These are phyloP conservation scores for Hortiboletus flavorubellus DNA, from an alignment of 768 basidiomycete genomes.

Conservation along the genomic window DNA sequence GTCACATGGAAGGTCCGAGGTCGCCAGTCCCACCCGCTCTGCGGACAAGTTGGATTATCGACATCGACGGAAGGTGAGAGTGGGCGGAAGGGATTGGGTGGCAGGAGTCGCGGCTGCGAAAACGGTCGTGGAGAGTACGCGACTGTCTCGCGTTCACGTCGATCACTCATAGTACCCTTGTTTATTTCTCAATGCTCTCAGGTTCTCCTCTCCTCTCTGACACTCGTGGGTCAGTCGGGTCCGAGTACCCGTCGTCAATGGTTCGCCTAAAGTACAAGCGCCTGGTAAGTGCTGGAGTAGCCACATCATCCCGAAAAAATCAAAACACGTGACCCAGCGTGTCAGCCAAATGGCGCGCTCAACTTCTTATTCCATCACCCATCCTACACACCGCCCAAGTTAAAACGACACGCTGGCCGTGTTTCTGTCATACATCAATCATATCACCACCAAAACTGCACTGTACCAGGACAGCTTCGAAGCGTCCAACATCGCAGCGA, in stretches of 20 bases:
- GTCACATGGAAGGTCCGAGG: constrained; percentile 1
- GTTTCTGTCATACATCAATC: background rate
- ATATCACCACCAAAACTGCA: background rate
- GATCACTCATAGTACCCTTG: background rate
- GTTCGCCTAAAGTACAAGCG: no score
- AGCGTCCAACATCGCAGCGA: background rate
- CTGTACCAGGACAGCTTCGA: constrained; percentile 1
- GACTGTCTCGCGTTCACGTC: background rate
- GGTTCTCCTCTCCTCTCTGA: background rate
- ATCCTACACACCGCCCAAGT: background rate
- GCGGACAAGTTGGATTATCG: constrained; percentile 21
- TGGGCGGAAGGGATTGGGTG: constrained; percentile 13
- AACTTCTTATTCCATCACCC: background rate
- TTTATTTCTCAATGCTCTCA: background rate
- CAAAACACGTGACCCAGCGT: constrained; percentile 15
- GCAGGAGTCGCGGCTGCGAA: constrained; percentile 22
- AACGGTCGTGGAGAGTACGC: constrained; percentile 11
- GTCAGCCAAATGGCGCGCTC: background rate
- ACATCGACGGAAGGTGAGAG: constrained; percentile 12
- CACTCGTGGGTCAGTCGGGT: background rate
- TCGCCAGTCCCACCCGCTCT: background rate
- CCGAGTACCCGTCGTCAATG: no score
- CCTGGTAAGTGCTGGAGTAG: no score
- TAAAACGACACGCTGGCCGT: constrained; percentile 15
- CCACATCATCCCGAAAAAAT: background rate